Percentiles rank a stretch among this genome's conserved stretches.
These are phyloP conservation scores for Ilyonectria sp. DNA, from an alignment of 2,329 filamentous ascomycete species.

Conservation along the genomic window DNA sequence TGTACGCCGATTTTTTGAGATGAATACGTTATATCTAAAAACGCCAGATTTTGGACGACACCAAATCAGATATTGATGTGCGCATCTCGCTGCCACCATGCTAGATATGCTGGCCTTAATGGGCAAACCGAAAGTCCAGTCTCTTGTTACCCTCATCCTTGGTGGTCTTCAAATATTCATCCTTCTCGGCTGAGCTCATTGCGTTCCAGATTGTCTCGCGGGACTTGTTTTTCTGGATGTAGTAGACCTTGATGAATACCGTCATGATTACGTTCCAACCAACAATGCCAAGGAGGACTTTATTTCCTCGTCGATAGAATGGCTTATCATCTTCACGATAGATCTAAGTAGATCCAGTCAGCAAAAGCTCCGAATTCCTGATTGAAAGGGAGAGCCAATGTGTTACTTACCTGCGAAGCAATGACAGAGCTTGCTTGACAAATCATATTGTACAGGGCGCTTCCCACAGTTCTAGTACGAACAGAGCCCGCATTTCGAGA, in stretches of 20 bases:
- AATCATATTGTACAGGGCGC: slow-evolving; percentile 69
- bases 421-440: slow-evolving; percentile 54
- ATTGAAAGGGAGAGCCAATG: too few species aligned
- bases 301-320: slow-evolving; percentile 61
- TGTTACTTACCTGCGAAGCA: slow-evolving; percentile 44
- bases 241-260: slow-evolving; percentile 66
- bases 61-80: too few species aligned
- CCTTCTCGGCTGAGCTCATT: slow-evolving; percentile 60
- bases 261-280: slow-evolving; percentile 65
- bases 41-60: too few species aligned
- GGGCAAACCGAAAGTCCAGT: slow-evolving; percentile 60
- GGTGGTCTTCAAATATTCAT: slow-evolving; percentile 54
- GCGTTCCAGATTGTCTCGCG: slow-evolving; percentile 62
- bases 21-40: too few species aligned
- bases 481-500: slow-evolving; percentile 73
- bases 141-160: slow-evolving; percentile 62
- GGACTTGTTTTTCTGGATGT: slow-evolving; percentile 63
- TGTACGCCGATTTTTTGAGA: too few species aligned
- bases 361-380: too few species aligned
- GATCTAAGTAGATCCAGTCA: slow-evolving; percentile 50
- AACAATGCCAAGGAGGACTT: slow-evolving; percentile 63
- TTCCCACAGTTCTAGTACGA: slow-evolving; percentile 70
- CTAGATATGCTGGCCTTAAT: too few species aligned
- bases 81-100: too few species aligned
- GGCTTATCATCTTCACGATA: slow-evolving; percentile 59